Evolutionary conservation across 2,329 filamentous ascomycete genomes (phyloP).

Genomic region (Exophiala aquamarina): DNA sequence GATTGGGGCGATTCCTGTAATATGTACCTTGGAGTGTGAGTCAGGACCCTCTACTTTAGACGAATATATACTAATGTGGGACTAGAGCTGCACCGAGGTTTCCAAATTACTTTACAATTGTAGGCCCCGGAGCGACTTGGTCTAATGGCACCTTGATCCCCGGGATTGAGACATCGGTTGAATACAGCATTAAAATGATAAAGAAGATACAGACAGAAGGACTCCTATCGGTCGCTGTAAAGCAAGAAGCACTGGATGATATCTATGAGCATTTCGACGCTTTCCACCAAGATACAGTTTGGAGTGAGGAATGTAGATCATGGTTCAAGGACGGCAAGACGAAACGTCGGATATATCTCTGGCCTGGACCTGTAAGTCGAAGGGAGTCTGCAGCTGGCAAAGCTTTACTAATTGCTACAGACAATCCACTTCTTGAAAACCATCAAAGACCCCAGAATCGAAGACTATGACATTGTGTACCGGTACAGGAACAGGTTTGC

Average conservation of each 20-base stretch:
- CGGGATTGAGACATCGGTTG: constrained; percentile 34
- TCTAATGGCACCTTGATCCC: constrained; percentile 37
- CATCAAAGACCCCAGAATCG: constrained; percentile 37
- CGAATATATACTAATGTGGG: too few relatives aligned
- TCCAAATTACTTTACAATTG: constrained; percentile 36
- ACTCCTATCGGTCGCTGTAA: constrained; percentile 32
- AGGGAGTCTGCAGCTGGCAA: not conserved
- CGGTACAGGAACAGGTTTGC: constrained; percentile 40
- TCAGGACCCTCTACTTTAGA: too few relatives aligned
- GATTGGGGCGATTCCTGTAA: constrained; percentile 7
- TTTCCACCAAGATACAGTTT: constrained; percentile 37
- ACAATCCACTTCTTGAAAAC: constrained; percentile 33
- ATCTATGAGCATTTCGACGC: constrained; percentile 33
- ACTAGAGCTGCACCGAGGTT: constrained; percentile 11
- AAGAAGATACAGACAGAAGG: constrained; percentile 38
- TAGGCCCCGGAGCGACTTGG: constrained; percentile 34
- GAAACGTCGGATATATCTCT: constrained; percentile 34
- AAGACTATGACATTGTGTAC: constrained; percentile 36
- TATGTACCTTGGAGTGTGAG: constrained; percentile 10
- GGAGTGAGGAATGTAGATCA: constrained; percentile 35
- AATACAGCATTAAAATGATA: constrained; percentile 36
- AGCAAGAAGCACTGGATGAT: constrained; percentile 16
- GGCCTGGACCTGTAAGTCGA: constrained; percentile 32
- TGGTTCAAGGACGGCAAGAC: constrained; percentile 40
- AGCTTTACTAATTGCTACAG: constrained; percentile 14